Evolutionary conservation across 2,329 filamentous ascomycete species (phyloP).

Genomic region (Cladophialophora chaetospira): DNA sequence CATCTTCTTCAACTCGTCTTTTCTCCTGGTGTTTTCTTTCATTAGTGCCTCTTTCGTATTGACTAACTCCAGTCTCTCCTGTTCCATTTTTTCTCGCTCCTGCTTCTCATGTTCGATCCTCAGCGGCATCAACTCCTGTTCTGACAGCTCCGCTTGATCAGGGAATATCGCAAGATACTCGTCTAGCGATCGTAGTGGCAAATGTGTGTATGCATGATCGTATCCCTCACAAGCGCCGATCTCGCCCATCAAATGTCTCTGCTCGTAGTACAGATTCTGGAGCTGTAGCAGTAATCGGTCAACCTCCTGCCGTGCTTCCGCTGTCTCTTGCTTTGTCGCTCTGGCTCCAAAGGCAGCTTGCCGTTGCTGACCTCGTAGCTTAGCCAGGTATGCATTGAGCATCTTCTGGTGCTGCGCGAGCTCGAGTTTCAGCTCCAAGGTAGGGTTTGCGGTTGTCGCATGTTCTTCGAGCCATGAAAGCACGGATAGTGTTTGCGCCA

Average conservation of each 20-base stretch:
- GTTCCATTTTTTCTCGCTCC: conserved; percentile 82
- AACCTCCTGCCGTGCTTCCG: conserved; percentile 85
- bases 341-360: conserved; percentile 78
- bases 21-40: conserved; percentile 84
- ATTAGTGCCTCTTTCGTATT: conserved; percentile 71
- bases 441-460: conserved; percentile 45
- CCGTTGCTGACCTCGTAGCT: conserved; percentile 80
- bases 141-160: conserved; percentile 69
- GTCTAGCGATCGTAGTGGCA: conserved; percentile 80
- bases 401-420: conserved; percentile 77
- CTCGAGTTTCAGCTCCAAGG: conserved; percentile 56
- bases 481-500: conserved; percentile 67
- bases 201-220: conserved; percentile 83
- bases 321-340: conserved; percentile 81
- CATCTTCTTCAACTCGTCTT: conserved; percentile 86
- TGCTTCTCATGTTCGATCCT: conserved; percentile 88
- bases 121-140: conserved; percentile 82
- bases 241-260: conserved; percentile 84
- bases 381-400: conserved; percentile 75
- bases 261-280: conserved; percentile 96
- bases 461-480: conserved; percentile 59
- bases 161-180: conserved; percentile 78
- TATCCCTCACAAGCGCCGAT: conserved; percentile 89
- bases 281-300: conserved; percentile 88
- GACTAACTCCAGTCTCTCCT: conserved; percentile 74